Evolutionary conservation across 352 stramenopile species (phyloP), one percentile per base, ranked within the genome.

Genomic region (Phytopythium sindhum): DNA sequence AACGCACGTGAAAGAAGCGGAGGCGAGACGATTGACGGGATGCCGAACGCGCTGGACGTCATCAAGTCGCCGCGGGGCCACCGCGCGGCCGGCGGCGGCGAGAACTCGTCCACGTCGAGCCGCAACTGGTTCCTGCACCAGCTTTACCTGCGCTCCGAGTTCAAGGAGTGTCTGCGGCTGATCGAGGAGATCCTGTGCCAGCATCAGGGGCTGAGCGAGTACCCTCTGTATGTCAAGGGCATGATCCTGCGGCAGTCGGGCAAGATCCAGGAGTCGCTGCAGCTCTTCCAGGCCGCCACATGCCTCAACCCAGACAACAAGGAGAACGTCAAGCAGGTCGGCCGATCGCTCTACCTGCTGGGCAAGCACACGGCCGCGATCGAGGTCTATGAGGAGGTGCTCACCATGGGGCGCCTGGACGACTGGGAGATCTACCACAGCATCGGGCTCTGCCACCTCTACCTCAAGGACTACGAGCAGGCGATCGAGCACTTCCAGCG

Each of bases 341-440:
- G 82, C 10, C 69, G 83, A 6, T 92, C 85, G 45, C 65, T 93
- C 24, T 93, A 93, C 55, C 57, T 95, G 37, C 59, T 98, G 58
- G 90, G 92, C 42, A 97, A 97, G 64, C 89, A 97, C 76, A 94
- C 86, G 24, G 84, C 84, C 6, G 91, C 92, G 19, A 88, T 98
- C 63, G 92, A 96, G 66, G 90, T 97, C 50, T 97, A 96, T 68
- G 85, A 97, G 56, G 88, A 97, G 74, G 93, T 95, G 59, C 63
- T 95, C 54, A 87, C 90, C 48, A 83, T 91, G 73, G 72, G 78
- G 0, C 78, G 77, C 21, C 62, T 77, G 29, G 91, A 98, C 55
- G 92, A 98, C 77, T 98, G 93, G 91, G 90, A 98, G 69, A 92
- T 98, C 60, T 94, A 90, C 62, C 86, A 97, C 66, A 97, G 91